Evolutionary conservation across 805 yeast species (phyloP).

Genomic region (Pichia kluyveri): DNA sequence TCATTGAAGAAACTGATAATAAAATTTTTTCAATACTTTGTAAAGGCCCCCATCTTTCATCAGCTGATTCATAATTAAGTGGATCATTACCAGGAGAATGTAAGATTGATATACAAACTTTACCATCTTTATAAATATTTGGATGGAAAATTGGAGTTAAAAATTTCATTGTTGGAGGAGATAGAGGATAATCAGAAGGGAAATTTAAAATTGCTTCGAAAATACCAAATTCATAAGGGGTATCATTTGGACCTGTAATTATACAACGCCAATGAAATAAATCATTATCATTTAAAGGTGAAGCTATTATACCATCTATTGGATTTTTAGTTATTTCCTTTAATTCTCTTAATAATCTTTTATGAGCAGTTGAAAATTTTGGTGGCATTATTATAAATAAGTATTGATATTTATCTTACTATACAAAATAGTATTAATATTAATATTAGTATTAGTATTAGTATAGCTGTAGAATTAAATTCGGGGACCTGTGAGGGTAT

Average conservation of each 20-base stretch:
- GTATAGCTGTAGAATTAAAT: too few relatives aligned
- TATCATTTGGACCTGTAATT: slow-evolving; percentile 44
- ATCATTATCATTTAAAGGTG: slow-evolving; percentile 62
- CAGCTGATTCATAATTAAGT: slow-evolving; percentile 87
- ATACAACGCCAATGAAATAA: slow-evolving; percentile 45
- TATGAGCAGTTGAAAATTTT: slow-evolving; percentile 50
- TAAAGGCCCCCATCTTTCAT: slow-evolving; percentile 97
- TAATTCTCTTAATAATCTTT: slow-evolving; percentile 78
- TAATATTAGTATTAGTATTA: too few relatives aligned
- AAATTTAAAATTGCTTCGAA: slow-evolving; percentile 43
- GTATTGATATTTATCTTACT: too few relatives aligned
- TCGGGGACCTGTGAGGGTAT: too few relatives aligned
- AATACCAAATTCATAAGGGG: slow-evolving; percentile 47
- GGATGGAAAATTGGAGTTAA: slow-evolving; percentile 87
- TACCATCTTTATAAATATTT: slow-evolving; percentile 88
- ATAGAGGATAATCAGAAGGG: slow-evolving; percentile 44
- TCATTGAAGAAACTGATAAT: slow-evolving; percentile 88
- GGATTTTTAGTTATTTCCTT: slow-evolving; percentile 79
- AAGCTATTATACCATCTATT: slow-evolving; percentile 94
- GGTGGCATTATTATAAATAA: slow-evolving; percentile 14
- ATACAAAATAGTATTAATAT: too few relatives aligned
- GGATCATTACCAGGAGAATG: slow-evolving; percentile 99
- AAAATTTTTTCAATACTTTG: slow-evolving; percentile 96
- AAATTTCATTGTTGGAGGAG: slow-evolving; percentile 54
- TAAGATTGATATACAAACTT: slow-evolving; percentile 89